These are phyloP conservation scores for Lachnellula hyalina DNA, from an alignment of 2,329 filamentous ascomycete species.

Conservation along the genomic window DNA sequence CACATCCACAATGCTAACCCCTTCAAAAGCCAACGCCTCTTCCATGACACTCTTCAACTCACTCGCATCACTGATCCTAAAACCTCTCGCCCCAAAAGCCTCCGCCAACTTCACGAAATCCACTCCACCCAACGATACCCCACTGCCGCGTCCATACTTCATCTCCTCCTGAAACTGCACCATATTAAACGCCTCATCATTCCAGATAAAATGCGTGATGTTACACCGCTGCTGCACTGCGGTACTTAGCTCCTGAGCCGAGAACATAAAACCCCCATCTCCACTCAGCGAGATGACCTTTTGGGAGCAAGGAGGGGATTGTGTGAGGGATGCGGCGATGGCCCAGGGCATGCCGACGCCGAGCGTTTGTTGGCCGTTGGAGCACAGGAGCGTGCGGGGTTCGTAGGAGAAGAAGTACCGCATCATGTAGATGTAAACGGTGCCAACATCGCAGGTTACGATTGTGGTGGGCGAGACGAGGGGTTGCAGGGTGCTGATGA, in stretches of 20 bases:
- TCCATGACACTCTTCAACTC: slow-evolving; percentile 40
- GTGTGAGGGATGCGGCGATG: slow-evolving; percentile 40
- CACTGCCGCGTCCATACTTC: slow-evolving; percentile 42
- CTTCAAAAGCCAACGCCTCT: slow-evolving; percentile 38
- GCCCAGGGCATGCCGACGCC: slow-evolving; percentile 45
- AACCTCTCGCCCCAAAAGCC: slow-evolving; percentile 41
- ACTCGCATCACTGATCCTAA: slow-evolving; percentile 35
- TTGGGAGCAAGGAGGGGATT: slow-evolving; percentile 37
- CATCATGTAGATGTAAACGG: slow-evolving; percentile 45
- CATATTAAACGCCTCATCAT: slow-evolving; percentile 46
- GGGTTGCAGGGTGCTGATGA: slow-evolving; percentile 39
- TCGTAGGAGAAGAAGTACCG: slow-evolving; percentile 40
- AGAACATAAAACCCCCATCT: slow-evolving; percentile 47
- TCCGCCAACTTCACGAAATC: slow-evolving; percentile 45
- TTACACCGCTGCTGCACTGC: slow-evolving; percentile 43
- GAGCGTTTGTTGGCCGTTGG: slow-evolving; percentile 45
- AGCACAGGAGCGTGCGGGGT: slow-evolving; percentile 41
- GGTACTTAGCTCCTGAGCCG: slow-evolving; percentile 40
- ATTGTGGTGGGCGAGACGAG: slow-evolving; percentile 37
- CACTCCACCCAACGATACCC: slow-evolving; percentile 41
- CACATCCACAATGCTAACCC: slow-evolving; percentile 42
- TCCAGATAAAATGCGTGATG: slow-evolving; percentile 47
- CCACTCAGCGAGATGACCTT: slow-evolving; percentile 42
- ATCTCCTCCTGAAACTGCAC: slow-evolving; percentile 46
- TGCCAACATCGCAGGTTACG: slow-evolving; percentile 42